Percentiles rank a stretch among this genome's conserved stretches.
These are phyloP conservation scores for Aureobasidium sp. DNA, from an alignment of 2,329 filamentous ascomycete species.

Conservation along the genomic window DNA sequence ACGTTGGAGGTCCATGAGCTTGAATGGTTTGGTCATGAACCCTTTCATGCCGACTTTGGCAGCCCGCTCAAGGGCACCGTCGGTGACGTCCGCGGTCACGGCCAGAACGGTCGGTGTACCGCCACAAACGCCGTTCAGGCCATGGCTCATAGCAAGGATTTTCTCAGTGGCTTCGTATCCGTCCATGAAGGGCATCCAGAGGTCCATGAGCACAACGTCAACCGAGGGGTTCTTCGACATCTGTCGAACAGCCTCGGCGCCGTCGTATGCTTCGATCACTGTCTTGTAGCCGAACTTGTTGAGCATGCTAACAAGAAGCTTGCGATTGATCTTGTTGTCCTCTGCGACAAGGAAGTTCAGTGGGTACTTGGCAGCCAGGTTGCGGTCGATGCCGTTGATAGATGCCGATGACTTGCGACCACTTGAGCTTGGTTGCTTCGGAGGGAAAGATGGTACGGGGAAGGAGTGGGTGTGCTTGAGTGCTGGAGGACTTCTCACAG, in stretches of 20 bases:
- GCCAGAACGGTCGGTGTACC: constrained; percentile 44
- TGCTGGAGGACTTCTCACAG: constrained; percentile 3
- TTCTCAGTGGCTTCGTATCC: constrained; percentile 59
- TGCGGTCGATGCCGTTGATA: constrained; percentile 40
- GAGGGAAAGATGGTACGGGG: constrained; percentile 12
- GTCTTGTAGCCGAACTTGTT: constrained; percentile 56
- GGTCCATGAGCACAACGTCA: constrained; percentile 62
- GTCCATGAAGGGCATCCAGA: constrained; percentile 69
- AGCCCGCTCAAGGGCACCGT: constrained; percentile 51
- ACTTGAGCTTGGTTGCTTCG: constrained; percentile 13
- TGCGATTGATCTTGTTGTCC: constrained; percentile 64
- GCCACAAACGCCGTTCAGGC: constrained; percentile 11
- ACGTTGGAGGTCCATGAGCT: constrained; percentile 52
- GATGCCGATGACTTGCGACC: constrained; percentile 20
- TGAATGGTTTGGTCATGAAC: constrained; percentile 61
- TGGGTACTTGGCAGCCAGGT: constrained; percentile 51
- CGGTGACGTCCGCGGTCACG: constrained; percentile 59
- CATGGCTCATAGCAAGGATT: constrained; percentile 46
- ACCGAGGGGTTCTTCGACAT: constrained; percentile 41
- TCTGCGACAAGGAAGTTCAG: constrained; percentile 62
- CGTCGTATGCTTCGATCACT: constrained; percentile 58
- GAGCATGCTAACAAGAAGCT: constrained; percentile 57
- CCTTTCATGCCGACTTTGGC: constrained; percentile 57
- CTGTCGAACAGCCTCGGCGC: constrained; percentile 55
- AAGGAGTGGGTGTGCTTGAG: background rate